Conservation (phyloP, 169 alveolate genomes). For the Fabrea salina region DNA sequence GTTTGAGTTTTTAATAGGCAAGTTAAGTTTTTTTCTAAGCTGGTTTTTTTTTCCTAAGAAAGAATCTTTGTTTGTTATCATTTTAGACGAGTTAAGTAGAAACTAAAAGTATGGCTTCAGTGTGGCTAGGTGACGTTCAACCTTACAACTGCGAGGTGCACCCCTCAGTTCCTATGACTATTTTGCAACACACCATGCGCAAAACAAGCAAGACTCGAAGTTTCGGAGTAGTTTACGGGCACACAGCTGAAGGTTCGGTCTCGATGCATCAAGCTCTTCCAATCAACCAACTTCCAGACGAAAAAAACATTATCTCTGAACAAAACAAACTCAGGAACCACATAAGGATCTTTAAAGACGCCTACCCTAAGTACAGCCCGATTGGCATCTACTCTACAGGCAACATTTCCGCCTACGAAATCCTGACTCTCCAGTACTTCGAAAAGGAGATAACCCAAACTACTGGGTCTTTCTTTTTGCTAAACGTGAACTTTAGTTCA, state of each 20-base stretch:
- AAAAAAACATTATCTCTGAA: neutral
- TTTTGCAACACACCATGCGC: slow-evolving; percentile 1
- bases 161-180: slow-evolving; percentile 13
- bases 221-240: neutral
- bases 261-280: neutral
- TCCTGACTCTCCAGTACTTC: neutral
- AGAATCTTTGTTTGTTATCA: too few relatives aligned
- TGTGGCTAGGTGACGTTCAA: slow-evolving; percentile 20
- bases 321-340: neutral
- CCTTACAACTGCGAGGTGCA: slow-evolving; percentile 1
- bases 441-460: neutral
- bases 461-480: neutral
- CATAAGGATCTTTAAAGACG: neutral
- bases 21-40: too few relatives aligned
- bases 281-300: neutral
- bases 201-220: neutral
- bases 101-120: slow-evolving; percentile 4
- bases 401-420: neutral
- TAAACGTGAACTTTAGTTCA: neutral
- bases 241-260: slow-evolving; percentile 8
- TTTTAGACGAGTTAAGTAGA: too few relatives aligned
- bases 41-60: too few relatives aligned
- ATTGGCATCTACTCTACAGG: neutral
- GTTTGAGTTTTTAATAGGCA: too few relatives aligned
- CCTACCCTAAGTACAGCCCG: slow-evolving; percentile 8